A percentile compares a stretch with the other conserved stretches of the same genome.
These are phyloP conservation scores for Phytophthora brassicae DNA, from an alignment of 352 stramenopile species.

Conservation along the genomic window DNA sequence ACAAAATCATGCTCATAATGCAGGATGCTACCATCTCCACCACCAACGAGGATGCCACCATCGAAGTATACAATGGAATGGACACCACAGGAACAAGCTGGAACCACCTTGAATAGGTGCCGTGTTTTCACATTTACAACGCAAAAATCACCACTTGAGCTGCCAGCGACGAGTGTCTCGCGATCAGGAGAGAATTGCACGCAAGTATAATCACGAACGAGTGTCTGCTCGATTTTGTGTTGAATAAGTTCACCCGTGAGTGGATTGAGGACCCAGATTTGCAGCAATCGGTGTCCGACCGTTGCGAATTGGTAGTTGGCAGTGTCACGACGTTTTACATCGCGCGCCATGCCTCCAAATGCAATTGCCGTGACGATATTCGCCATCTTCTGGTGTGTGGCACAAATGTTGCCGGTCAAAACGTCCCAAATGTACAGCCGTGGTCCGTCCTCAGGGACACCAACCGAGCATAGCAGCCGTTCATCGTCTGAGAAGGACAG, in stretches of 20 bases:
- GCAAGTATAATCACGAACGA: constrained; percentile 84
- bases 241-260: constrained; percentile 70
- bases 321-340: constrained; percentile 92
- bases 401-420: constrained; percentile 85
- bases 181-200: constrained; percentile 79
- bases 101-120: constrained; percentile 65
- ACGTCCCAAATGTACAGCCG: constrained; percentile 92
- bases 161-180: constrained; percentile 83
- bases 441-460: constrained; percentile 68
- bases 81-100: constrained; percentile 83
- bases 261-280: constrained; percentile 89
- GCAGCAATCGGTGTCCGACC: constrained; percentile 60
- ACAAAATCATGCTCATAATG: constrained; percentile 76
- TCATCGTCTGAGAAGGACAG: constrained; percentile 93
- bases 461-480: constrained; percentile 81
- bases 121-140: constrained; percentile 78
- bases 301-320: constrained; percentile 89
- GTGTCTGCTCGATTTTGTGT: constrained; percentile 74
- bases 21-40: constrained; percentile 86
- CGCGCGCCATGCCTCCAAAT: constrained; percentile 85
- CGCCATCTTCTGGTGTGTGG: constrained; percentile 73
- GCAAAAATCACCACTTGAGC: constrained; percentile 87
- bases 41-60: constrained; percentile 65
- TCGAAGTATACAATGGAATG: constrained; percentile 55
- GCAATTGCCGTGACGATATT: constrained; percentile 59